Conservation (phyloP, 352 stramenopile species). For the Globisporangium rhizosaccharum region DNA sequence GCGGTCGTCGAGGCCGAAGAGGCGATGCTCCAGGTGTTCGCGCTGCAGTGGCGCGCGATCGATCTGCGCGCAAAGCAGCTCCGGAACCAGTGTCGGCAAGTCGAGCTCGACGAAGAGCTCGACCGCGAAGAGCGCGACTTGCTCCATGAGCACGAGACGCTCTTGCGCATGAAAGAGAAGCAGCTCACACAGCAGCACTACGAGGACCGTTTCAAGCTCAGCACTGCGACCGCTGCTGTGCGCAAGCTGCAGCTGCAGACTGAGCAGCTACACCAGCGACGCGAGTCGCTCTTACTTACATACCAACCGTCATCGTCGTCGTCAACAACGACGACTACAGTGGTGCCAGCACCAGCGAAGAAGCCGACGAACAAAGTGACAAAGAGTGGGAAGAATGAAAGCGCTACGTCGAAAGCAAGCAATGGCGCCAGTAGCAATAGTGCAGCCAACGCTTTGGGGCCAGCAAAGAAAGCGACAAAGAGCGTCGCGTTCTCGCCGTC, state of each 20-base stretch:
- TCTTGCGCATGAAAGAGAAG: conserved; percentile 19
- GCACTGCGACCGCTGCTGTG: conserved; percentile 5
- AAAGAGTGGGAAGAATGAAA: not conserved
- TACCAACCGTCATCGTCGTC: no score
- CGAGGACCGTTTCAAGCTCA: conserved; percentile 10
- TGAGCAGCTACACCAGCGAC: conserved; percentile 19
- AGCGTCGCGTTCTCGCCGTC: conserved; percentile 14
- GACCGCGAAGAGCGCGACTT: conserved; percentile 44
- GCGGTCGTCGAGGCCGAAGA: conserved; percentile 32
- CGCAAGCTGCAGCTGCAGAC: conserved; percentile 19
- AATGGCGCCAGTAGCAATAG: not conserved
- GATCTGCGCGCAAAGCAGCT: conserved; percentile 51
- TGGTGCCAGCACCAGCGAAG: not conserved
- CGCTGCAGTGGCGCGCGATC: conserved; percentile 63
- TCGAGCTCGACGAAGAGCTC: conserved; percentile 42
- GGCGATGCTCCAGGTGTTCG: conserved; percentile 50
- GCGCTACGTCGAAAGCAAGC: not conserved
- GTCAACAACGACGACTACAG: not conserved
- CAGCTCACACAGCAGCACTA: conserved; percentile 18
- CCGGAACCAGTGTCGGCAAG: conserved; percentile 47
- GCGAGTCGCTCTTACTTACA: conserved; percentile 3
- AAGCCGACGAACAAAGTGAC: conserved; percentile 7
- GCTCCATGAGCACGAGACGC: conserved; percentile 30
- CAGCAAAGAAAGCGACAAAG: conserved; percentile 8
- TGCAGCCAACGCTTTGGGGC: not conserved